These are phyloP conservation scores for Amborella trichopoda DNA, from an alignment of 164 flowering plant genomes.

Conservation along the genomic window DNA sequence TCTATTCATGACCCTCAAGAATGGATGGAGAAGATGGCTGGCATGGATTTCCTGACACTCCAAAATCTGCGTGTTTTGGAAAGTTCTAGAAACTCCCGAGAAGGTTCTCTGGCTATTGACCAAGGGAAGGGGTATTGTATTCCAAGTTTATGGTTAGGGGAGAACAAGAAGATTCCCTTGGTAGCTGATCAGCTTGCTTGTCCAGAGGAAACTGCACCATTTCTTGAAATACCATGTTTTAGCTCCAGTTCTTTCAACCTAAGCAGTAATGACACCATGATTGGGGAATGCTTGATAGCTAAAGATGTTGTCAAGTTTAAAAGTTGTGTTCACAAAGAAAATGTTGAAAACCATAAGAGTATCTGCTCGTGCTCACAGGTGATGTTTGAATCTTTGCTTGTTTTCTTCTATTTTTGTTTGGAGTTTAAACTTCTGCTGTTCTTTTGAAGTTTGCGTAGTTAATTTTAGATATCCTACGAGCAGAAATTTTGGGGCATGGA, in stretches of 20 bases:
- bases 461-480: too few species aligned
- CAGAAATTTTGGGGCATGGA: too few species aligned
- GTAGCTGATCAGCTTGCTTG: slow-evolving; percentile 30
- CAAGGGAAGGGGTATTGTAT: slow-evolving; percentile 59
- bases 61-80: slow-evolving; percentile 15
- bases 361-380: slow-evolving; percentile 61
- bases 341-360: slow-evolving; percentile 16
- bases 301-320: slow-evolving; percentile 41
- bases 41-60: slow-evolving; percentile 16
- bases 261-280: slow-evolving; percentile 7
- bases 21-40: slow-evolving; percentile 38
- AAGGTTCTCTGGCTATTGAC: slow-evolving; percentile 4
- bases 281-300: slow-evolving; percentile 42
- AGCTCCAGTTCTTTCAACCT: slow-evolving; percentile 12
- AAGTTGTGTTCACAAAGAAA: slow-evolving; percentile 48
- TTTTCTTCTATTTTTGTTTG: too few species aligned
- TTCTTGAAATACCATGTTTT: slow-evolving; percentile 27
- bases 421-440: too few species aligned
- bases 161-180: slow-evolving; percentile 17
- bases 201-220: slow-evolving; percentile 41
- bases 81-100: slow-evolving; percentile 5
- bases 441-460: too few species aligned
- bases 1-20: slow-evolving; percentile 32
- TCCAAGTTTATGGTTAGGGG: slow-evolving; percentile 35
- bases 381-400: too few species aligned